Percentiles rank a stretch among this genome's conserved stretches.
phyloP scores from a whole-genome alignment of 2,329 filamentous ascomycete species.

The Myriosclerotinia duriaeana region DNA sequence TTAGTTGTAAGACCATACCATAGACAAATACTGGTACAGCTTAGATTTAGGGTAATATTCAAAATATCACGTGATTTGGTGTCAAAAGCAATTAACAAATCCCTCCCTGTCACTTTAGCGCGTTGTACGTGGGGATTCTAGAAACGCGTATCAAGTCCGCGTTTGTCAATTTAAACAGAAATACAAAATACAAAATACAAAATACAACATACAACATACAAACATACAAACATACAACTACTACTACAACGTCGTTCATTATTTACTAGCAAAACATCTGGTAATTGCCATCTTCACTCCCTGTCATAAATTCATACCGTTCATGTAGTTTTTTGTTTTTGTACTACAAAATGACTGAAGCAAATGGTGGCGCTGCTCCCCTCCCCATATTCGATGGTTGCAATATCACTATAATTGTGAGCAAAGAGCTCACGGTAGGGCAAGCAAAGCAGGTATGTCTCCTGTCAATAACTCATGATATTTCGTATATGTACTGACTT shows the following conservation, averaged over 20 bases:
- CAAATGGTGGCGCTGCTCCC: background rate
- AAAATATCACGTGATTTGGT: constrained; percentile 7
- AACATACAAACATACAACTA: background rate
- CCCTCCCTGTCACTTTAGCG: constrained; percentile 11
- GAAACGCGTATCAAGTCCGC: constrained; percentile 11
- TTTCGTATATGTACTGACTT: background rate
- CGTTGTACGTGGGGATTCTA: background rate
- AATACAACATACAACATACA: background rate
- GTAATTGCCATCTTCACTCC: background rate
- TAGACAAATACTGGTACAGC: too few relatives aligned
- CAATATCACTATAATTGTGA: constrained; percentile 36
- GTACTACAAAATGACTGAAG: constrained; percentile 26
- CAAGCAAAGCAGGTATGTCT: constrained; percentile 24
- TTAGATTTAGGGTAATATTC: background rate
- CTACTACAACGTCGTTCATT: background rate
- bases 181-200: too few relatives aligned
- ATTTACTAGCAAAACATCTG: background rate
- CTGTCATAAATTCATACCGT: background rate
- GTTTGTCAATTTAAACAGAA: background rate
- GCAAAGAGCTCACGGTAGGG: constrained; percentile 29
- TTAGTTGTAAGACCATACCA: too few relatives aligned
- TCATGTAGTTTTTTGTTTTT: constrained; percentile 9
- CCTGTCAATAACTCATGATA: background rate
- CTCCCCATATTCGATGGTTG: constrained; percentile 35
- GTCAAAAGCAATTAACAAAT: background rate